Percentiles rank a stretch among this genome's conserved stretches.
Evolutionary conservation across 805 yeast genomes (phyloP).

Genomic region (Danielia oregonensis): DNA sequence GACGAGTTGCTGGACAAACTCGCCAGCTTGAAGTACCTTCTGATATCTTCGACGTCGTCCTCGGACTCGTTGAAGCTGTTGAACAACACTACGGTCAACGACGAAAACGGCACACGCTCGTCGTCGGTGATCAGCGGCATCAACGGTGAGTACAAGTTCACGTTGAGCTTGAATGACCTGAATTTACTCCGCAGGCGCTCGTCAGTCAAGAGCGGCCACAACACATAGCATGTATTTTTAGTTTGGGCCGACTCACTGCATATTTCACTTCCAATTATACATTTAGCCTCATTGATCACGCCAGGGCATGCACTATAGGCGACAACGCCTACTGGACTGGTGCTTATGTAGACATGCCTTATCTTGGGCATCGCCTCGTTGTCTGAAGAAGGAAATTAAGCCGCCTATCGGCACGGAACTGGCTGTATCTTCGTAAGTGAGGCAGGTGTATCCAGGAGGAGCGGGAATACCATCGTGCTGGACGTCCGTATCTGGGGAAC

Average conservation of each 20-base stretch:
- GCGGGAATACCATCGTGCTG: too few relatives aligned
- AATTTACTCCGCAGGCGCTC: conserved; percentile 56
- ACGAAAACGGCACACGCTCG: conserved; percentile 33
- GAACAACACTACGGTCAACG: conserved; percentile 17
- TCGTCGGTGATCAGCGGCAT: conserved; percentile 37
- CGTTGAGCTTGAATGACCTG: conserved; percentile 60
- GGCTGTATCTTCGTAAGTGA: too few relatives aligned
- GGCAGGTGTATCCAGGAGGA: too few relatives aligned
- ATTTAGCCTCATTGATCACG: too few relatives aligned
- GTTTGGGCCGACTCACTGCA: background rate
- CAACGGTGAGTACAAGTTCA: conserved; percentile 46
- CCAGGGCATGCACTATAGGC: background rate
- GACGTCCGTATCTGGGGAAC: too few relatives aligned
- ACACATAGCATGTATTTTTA: background rate
- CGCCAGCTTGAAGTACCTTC: conserved; percentile 20
- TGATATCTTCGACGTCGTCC: conserved; percentile 17
- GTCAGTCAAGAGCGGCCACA: conserved; percentile 12
- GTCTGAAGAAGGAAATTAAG: too few relatives aligned
- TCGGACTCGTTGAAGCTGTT: conserved; percentile 15
- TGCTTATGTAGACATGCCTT: too few relatives aligned
- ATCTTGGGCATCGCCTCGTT: too few relatives aligned
- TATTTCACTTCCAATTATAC: background rate
- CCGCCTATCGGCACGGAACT: too few relatives aligned
- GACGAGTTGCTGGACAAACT: conserved; percentile 22
- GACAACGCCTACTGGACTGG: background rate